phyloP scores from a whole-genome alignment of 164 flowering plant genomes.

The Macadamia tetraphylla region DNA sequence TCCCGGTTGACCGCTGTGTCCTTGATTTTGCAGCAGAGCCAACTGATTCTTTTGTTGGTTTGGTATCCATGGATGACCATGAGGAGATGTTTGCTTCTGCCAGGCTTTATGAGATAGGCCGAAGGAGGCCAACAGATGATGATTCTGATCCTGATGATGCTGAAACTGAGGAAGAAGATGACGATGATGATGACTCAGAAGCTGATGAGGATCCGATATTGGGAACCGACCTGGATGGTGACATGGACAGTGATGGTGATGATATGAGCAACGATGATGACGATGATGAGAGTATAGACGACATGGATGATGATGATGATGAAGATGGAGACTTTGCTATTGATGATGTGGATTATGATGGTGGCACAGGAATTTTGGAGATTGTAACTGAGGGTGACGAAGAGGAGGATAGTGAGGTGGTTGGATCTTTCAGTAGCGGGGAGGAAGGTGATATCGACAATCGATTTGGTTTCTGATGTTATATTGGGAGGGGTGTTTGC shows the following conservation, averaged over 20 bases:
- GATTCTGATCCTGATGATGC: slow-evolving; percentile 98
- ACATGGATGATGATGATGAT: slow-evolving; percentile 26
- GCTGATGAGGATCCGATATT: slow-evolving; percentile 44
- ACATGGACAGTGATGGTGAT: slow-evolving; percentile 57
- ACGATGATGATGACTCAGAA: slow-evolving; percentile 66
- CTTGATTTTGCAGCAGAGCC: slow-evolving; percentile 88
- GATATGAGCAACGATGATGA: slow-evolving; percentile 44
- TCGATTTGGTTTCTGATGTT: slow-evolving; percentile 26
- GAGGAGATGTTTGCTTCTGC: slow-evolving; percentile 88
- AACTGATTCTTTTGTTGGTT: slow-evolving; percentile 82
- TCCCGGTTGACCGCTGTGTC: slow-evolving; percentile 84
- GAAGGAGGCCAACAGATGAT: slow-evolving; percentile 81
- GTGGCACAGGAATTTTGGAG: slow-evolving; percentile 44
- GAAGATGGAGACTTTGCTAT: slow-evolving; percentile 10
- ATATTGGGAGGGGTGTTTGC: too few species aligned
- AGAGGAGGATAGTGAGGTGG: slow-evolving; percentile 54
- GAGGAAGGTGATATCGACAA: slow-evolving; percentile 51
- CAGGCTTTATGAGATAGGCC: slow-evolving; percentile 80
- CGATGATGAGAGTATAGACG: slow-evolving; percentile 25
- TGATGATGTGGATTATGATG: slow-evolving; percentile 40
- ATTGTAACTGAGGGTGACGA: slow-evolving; percentile 54
- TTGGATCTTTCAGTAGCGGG: slow-evolving; percentile 65
- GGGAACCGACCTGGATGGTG: slow-evolving; percentile 46
- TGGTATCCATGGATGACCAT: slow-evolving; percentile 87
- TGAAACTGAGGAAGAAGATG: slow-evolving; percentile 74